These are phyloP conservation scores for Elsinoe arachidis DNA, from an alignment of 2,329 filamentous ascomycete genomes.

Conservation along the genomic window DNA sequence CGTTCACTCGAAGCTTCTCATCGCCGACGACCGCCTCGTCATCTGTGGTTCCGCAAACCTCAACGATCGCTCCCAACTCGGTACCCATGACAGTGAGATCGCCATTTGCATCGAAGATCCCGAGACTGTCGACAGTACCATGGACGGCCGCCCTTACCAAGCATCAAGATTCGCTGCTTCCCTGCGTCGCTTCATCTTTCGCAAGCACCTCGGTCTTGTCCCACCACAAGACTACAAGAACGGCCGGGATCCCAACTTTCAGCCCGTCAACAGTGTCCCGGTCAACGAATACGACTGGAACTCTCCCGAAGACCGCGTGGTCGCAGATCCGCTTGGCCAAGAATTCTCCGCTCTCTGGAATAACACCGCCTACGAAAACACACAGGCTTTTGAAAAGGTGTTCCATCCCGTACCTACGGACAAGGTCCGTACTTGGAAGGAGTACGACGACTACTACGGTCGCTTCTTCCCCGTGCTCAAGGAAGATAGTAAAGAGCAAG, in stretches of 20 bases:
- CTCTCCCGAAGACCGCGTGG: constrained; percentile 44
- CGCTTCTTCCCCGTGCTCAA: constrained; percentile 49
- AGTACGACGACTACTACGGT: constrained; percentile 65
- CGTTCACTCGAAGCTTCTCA: constrained; percentile 62
- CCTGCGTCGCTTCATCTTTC: constrained; percentile 76
- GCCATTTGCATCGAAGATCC: constrained; percentile 81
- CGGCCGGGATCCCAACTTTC: constrained; percentile 46
- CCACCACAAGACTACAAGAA: constrained; percentile 61
- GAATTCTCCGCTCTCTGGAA: constrained; percentile 67
- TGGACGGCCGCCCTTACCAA: constrained; percentile 63
- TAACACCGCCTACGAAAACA: constrained; percentile 64
- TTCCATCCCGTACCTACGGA: constrained; percentile 75
- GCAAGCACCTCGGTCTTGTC: constrained; percentile 82
- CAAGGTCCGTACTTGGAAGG: constrained; percentile 58
- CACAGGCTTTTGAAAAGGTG: constrained; percentile 67
- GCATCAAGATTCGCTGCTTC: constrained; percentile 71
- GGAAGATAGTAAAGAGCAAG: constrained; percentile 33
- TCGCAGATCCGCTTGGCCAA: constrained; percentile 63
- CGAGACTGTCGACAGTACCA: constrained; percentile 57
- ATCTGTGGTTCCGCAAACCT: constrained; percentile 71
- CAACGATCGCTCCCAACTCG: constrained; percentile 68
- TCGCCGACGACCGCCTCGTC: constrained; percentile 72
- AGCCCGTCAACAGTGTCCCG: constrained; percentile 45
- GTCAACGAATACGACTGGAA: constrained; percentile 46
- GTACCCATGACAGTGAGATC: constrained; percentile 78